Conservation (phyloP, 129 eudicot genomes). For the Chrysanthemum lavandulifolium region DNA sequence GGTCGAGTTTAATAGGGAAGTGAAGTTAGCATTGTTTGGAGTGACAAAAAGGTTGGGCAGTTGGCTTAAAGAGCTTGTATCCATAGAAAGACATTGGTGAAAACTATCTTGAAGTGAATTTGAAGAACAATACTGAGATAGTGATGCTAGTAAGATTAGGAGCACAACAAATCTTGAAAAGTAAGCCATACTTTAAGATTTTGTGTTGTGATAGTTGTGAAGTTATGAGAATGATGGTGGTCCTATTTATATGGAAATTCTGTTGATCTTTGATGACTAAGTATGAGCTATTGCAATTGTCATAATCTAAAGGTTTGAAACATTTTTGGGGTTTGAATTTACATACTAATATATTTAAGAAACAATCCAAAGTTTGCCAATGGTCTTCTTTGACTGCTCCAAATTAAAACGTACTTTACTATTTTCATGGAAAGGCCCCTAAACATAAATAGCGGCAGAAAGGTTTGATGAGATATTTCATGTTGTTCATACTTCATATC, state of each 20-base stretch:
- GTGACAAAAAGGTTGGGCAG: constrained; percentile 11
- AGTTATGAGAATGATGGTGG: background rate
- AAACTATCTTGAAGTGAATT: background rate
- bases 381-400: too few relatives aligned
- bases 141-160: constrained; percentile 5
- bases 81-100: constrained; percentile 4
- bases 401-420: too few relatives aligned
- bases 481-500: too few relatives aligned
- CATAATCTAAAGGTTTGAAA: background rate
- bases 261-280: background rate
- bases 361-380: too few relatives aligned
- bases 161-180: background rate
- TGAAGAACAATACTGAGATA: background rate
- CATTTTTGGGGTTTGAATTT: too few relatives aligned
- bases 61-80: constrained; percentile 5
- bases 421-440: too few relatives aligned
- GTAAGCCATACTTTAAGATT: background rate
- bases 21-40: constrained; percentile 16
- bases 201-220: background rate
- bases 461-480: too few relatives aligned
- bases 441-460: too few relatives aligned
- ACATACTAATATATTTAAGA: too few relatives aligned
- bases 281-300: constrained; percentile 12
- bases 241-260: background rate
- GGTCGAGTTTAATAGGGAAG: constrained; percentile 7